Evolutionary conservation across 331 rosid genomes (phyloP).

Genomic region (Phaseolus coccineus): DNA sequence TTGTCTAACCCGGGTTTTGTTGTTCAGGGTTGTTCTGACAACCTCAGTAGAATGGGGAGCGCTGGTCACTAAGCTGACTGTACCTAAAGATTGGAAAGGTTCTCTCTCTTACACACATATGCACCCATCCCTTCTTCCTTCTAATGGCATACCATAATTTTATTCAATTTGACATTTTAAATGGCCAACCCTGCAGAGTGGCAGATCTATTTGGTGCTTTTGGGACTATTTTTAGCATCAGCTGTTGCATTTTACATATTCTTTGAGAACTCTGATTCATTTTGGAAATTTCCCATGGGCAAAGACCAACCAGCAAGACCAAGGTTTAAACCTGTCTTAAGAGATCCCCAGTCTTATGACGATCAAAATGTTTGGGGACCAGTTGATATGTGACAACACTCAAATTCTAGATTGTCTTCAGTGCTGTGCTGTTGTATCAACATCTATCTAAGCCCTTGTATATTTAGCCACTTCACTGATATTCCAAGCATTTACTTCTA

Average conservation of each 20-base stretch:
- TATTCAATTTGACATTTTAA: conserved; percentile 15
- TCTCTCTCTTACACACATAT: not conserved
- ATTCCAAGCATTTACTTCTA: conserved; percentile 13
- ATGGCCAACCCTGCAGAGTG: conserved; percentile 78
- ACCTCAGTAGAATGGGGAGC: conserved; percentile 95
- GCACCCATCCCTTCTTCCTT: not conserved
- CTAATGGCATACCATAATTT: not conserved
- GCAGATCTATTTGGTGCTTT: conserved; percentile 91
- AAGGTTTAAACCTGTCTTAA: conserved; percentile 51
- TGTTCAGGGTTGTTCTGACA: conserved; percentile 88
- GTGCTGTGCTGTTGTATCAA: conserved; percentile 30
- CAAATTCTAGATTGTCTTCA: conserved; percentile 16
- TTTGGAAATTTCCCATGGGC: conserved; percentile 82
- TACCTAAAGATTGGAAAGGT: conserved; percentile 99
- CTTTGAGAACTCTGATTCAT: conserved; percentile 85
- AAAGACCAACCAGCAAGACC: conserved; percentile 73
- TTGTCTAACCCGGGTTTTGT: conserved; percentile 32
- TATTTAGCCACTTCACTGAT: conserved; percentile 27
- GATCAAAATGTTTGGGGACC: conserved; percentile 70
- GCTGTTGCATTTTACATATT: conserved; percentile 77
- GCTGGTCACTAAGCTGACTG: conserved; percentile 79
- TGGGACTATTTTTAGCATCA: conserved; percentile 78
- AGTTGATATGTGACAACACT: conserved; percentile 72
- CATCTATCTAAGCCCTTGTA: conserved; percentile 40
- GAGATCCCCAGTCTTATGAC: conserved; percentile 68